Conservation (phyloP, 176 grass and related monocot species). For the Carex scoparia region DNA sequence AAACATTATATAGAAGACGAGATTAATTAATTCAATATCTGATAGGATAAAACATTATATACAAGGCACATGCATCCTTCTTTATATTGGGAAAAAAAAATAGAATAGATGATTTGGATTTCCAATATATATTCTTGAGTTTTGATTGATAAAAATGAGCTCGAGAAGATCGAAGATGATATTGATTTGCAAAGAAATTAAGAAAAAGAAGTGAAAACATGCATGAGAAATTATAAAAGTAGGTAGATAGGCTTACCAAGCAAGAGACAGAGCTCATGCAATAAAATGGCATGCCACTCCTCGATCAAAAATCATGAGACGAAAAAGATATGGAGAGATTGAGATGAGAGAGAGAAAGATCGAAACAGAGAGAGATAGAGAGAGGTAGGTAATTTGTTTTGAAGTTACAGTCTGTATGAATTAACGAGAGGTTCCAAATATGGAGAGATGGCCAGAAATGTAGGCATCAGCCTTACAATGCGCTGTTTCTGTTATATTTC, state of each 20-base stretch:
- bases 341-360: constrained; percentile 1
- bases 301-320: not conserved
- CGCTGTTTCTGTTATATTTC: not conserved
- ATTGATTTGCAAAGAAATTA: not conserved
- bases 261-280: constrained; percentile 11
- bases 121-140: not conserved
- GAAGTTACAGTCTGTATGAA: not conserved
- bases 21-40: too few relatives aligned
- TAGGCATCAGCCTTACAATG: constrained; percentile 9
- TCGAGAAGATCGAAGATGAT: not conserved
- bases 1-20: not conserved
- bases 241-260: not conserved
- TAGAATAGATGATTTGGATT: not conserved
- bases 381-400: not conserved
- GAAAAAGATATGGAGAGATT: not conserved
- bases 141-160: not conserved
- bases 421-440: constrained; percentile 17
- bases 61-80: not conserved
- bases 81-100: not conserved
- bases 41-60: too few relatives aligned
- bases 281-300: constrained; percentile 13
- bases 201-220: not conserved
- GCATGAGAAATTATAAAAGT: not conserved
- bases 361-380: not conserved
- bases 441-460: constrained; percentile 14